phyloP scores from a whole-genome alignment of 2,329 filamentous ascomycete genomes.

The Pseudohalonectria lignicola region DNA sequence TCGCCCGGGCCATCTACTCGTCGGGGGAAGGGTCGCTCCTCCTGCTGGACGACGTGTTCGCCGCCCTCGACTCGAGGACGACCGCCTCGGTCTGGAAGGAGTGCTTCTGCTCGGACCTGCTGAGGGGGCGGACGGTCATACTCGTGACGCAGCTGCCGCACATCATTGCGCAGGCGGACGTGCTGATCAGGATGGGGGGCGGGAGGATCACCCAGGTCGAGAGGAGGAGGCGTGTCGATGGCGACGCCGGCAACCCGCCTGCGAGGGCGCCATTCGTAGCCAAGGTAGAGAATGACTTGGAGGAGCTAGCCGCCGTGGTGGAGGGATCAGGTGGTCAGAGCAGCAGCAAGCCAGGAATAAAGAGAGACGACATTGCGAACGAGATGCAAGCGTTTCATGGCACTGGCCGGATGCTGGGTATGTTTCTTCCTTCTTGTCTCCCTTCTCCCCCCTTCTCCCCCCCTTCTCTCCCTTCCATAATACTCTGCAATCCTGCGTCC shows the following conservation, averaged over 20 bases:
- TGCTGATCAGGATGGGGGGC: conserved; percentile 32
- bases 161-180: conserved; percentile 38
- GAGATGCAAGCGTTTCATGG: conserved; percentile 7
- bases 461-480: not conserved
- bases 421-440: too few species aligned
- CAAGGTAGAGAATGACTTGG: too few species aligned
- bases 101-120: conserved; percentile 44
- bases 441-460: not conserved
- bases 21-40: conserved; percentile 97
- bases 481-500: not conserved
- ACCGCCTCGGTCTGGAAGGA: conserved; percentile 43
- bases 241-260: too few species aligned
- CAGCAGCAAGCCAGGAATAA: too few species aligned
- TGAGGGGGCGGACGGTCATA: conserved; percentile 41
- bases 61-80: conserved; percentile 86
- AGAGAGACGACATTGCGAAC: not conserved
- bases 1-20: conserved; percentile 91
- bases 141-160: conserved; percentile 46
- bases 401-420: conserved; percentile 26
- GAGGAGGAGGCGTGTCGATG: too few species aligned
- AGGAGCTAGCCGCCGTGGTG: too few species aligned
- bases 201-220: too few species aligned
- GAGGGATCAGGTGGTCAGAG: too few species aligned
- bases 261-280: too few species aligned
- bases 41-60: conserved; percentile 85